Base-by-base conservation (phyloP, 192 early-diverging fungal species). In the Coemansia sp. region DNA sequence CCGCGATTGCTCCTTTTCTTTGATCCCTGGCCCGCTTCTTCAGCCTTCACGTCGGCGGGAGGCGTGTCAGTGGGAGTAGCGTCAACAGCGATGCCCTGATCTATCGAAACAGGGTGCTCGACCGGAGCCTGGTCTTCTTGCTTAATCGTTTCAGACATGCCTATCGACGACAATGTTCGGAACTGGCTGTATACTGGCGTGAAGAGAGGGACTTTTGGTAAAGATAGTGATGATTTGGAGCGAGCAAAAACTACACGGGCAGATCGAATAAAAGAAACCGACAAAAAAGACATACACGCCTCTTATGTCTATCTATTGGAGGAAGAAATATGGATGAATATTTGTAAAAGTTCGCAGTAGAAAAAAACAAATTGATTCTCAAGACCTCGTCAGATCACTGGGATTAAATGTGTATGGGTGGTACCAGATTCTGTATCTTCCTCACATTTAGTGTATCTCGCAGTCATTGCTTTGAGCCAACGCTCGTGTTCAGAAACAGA, bases 1-100 rank as follows among this genome's bases (percentile, higher is more conserved):
- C 48, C 76, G 27, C 75, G 76, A 50, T 75, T 67, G 27, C 58
- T 45, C 27, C 63, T 39, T 27, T 69, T 71, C 29, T 55, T 62
- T 19, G 50, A 19, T 25, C 68, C 64, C 15, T 44, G 34, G 11
- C 32, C 59, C n/a, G 34, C 2, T 14, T 61, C 59, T 4, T 10
- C 15, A 4, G 17, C 59, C 9, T 38, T 38, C 5, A 19, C 59
- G 5, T 38, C 36, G 19, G 36, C n/a, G n/a, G 11, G 59, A n/a
- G 34, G 2, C 11, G 34, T 36, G 19, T 34, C 55, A 7, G 31
- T 34, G 10, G 55, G 55, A 23, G 21, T 34, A 19, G 27, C 1
- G 8, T 59, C 57, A 34, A n/a, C 31, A 17, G 31, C 8, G 37
- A 2, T n/a, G 59, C 2, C 36, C 32, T 38, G 34, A 1, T 38